These are phyloP conservation scores for Thielaviopsis musarum DNA, from an alignment of 2,329 filamentous ascomycete species.

Conservation along the genomic window DNA sequence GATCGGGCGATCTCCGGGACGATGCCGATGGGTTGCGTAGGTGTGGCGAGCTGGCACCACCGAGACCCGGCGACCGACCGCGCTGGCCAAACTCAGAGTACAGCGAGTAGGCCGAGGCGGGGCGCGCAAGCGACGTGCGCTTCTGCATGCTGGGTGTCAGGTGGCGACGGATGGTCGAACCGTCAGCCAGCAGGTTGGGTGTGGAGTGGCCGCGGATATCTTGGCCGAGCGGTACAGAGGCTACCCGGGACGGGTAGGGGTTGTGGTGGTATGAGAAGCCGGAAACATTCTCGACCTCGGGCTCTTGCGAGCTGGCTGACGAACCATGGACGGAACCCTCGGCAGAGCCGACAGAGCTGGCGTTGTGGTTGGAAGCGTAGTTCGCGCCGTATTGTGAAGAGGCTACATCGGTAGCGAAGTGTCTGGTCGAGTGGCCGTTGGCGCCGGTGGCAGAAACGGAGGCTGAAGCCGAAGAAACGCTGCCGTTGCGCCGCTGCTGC, in stretches of 20 bases:
- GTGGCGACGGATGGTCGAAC: conserved; percentile 38
- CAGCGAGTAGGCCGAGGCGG: conserved; percentile 59
- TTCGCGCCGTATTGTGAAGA: conserved; percentile 22
- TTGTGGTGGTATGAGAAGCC: conserved; percentile 49
- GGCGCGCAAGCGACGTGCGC: conserved; percentile 46
- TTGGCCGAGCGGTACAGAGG: conserved; percentile 25
- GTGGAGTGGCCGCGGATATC: conserved; percentile 30
- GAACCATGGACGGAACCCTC: conserved; percentile 24
- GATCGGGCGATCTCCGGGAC: conserved; percentile 39
- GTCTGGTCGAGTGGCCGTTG: not conserved
- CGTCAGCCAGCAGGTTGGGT: conserved; percentile 33
- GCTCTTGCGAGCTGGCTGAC: conserved; percentile 32
- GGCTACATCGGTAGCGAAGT: not conserved
- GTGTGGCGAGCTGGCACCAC: conserved; percentile 22
- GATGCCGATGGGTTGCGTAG: conserved; percentile 31
- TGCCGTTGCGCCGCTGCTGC: not conserved
- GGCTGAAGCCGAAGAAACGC: not conserved
- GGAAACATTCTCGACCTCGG: conserved; percentile 32
- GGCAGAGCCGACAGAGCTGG: conserved; percentile 33
- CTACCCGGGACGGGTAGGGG: conserved; percentile 25
- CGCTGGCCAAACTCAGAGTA: conserved; percentile 51
- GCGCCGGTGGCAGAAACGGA: not conserved
- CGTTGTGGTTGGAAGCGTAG: conserved; percentile 38
- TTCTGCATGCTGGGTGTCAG: conserved; percentile 41
- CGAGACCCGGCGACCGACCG: conserved; percentile 41